These are phyloP conservation scores for Myxozyma nipponensis DNA, from an alignment of 805 yeast species.

Conservation along the genomic window DNA sequence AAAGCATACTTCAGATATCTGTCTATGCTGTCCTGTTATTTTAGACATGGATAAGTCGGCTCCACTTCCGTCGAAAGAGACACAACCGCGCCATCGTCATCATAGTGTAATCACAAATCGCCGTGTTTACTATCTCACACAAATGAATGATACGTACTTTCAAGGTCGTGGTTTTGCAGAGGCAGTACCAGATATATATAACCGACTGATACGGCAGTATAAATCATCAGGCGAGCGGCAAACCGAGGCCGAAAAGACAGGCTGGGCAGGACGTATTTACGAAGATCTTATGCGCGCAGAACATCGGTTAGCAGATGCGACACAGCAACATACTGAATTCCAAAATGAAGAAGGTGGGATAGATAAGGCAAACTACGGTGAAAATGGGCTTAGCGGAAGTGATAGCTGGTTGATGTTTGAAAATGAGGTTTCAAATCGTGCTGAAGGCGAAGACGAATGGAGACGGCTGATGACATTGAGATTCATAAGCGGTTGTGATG, in stretches of 20 bases:
- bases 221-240: conserved; percentile 16
- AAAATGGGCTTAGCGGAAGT: background rate
- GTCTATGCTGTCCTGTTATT: no score
- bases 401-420: background rate
- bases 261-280: conserved; percentile 26
- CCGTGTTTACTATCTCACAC: conserved; percentile 14
- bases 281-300: conserved; percentile 26
- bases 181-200: conserved; percentile 13
- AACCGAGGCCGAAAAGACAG: conserved; percentile 6
- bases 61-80: background rate
- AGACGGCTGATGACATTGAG: conserved; percentile 17
- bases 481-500: conserved; percentile 21
- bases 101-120: conserved; percentile 13
- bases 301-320: background rate
- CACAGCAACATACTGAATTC: conserved; percentile 1
- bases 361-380: background rate
- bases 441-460: conserved; percentile 20
- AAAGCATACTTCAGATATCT: no score
- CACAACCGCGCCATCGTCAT: conserved; percentile 3
- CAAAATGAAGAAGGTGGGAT: conserved; percentile 6
- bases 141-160: conserved; percentile 11
- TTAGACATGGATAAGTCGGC: no score
- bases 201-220: conserved; percentile 15
- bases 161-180: conserved; percentile 13
- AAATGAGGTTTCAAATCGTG: conserved; percentile 6